Evolutionary conservation across 1,139 yeast species (phyloP), one percentile per base, ranked within the genome.

Genomic region (Diutina catenulata): DNA sequence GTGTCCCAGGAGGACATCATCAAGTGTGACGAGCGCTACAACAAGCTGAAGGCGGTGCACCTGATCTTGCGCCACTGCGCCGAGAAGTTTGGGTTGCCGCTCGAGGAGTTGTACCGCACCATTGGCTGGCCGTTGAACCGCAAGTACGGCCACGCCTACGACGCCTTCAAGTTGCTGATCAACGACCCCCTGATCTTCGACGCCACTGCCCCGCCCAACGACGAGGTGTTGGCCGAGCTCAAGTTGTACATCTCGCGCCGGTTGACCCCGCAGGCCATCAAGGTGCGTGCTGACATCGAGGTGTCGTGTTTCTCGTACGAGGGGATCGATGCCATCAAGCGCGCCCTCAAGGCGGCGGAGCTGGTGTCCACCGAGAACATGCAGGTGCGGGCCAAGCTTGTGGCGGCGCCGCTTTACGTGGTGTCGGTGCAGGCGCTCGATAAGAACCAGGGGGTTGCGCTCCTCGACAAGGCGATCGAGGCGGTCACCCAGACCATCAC

Each of bases 111-210:
- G 59, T 91, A 91, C 62, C 79, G 79, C 61, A 71, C 84, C 33
- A 76, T 91, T 52, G 98, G 96, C 37, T 91, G 99, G 99, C 98
- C 98, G 36, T 74, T 91, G 59, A 84, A 94, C 64, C 77, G 82
- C 62, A 88, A 83, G 59, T 93, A 74, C 56, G 98, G 98, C 43
- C 97, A 91, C 58, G 95, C 96, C 26, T 87, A 88, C 57, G 97
- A 91, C 57, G 98, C 96, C 19, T 91, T 91, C 70, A 87, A 93
- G 65, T 70, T 88, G 52, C 93, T 96, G 43, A 93, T 91, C 60
- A 86, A 95, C 40, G 94, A 87, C 60, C 87, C 86, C 38, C 62
- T 81, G 39, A 88, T 91, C 40, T 91, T 91, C 63, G 94, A 83
- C 47, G 86, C 74, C 41, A 64, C 87, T 45, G 74, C 66, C 41